Evolutionary conservation across 352 stramenopile species (phyloP).

Genomic region (Pythium volutum): DNA sequence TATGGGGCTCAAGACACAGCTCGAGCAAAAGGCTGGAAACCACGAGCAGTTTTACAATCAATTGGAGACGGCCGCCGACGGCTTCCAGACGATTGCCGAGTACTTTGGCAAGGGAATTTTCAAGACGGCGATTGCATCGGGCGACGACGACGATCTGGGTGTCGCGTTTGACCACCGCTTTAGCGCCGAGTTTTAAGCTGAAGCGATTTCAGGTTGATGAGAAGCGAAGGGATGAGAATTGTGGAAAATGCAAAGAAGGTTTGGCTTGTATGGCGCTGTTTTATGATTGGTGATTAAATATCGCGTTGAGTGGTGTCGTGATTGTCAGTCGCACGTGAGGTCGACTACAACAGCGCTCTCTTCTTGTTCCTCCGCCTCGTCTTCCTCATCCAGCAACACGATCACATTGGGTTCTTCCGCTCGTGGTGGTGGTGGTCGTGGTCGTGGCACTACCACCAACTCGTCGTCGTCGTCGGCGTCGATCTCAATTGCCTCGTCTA

Average conservation of each 20-base stretch:
- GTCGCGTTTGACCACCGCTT: conserved; percentile 71
- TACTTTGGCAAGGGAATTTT: conserved; percentile 94
- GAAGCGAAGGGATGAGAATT: conserved; percentile 4
- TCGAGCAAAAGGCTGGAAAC: conserved; percentile 86
- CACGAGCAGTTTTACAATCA: conserved; percentile 94
- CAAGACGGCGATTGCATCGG: conserved; percentile 66
- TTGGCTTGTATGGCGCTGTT: too few species aligned
- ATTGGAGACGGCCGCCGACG: conserved; percentile 83
- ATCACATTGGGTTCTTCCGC: background rate
- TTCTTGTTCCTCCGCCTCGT: background rate
- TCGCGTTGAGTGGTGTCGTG: background rate
- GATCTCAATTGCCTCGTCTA: conserved; percentile 23
- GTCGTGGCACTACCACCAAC: background rate
- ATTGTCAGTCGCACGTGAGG: conserved; percentile 15
- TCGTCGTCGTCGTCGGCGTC: conserved; percentile 17
- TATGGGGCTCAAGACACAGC: conserved; percentile 81
- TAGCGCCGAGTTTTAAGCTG: conserved; percentile 76
- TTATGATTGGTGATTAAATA: too few species aligned
- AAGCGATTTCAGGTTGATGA: background rate
- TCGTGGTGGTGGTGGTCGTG: background rate
- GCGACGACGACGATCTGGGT: conserved; percentile 59
- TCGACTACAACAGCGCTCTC: conserved; percentile 13
- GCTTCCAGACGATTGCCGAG: conserved; percentile 88
- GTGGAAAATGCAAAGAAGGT: conserved; percentile 4
- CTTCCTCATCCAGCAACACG: conserved; percentile 11